Percentiles rank a stretch among this genome's conserved stretches.
phyloP scores from a whole-genome alignment of 2,329 filamentous ascomycete species.

The Ophiobolus disseminans region DNA sequence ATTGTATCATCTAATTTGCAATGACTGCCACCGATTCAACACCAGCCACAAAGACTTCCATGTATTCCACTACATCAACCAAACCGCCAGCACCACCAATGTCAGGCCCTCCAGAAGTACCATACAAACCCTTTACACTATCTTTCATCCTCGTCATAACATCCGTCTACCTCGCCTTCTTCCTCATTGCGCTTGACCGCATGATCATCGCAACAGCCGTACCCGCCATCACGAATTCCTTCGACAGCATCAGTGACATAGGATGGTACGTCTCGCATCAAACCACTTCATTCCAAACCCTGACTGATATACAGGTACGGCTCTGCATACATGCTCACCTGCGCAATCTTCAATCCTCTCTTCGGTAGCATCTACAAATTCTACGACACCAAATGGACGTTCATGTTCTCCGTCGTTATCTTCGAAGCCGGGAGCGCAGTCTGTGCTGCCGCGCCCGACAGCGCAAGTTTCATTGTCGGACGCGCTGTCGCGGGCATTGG shows the following conservation, averaged over 20 bases:
- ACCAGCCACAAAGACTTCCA: no score
- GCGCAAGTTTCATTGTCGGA: constrained; percentile 55
- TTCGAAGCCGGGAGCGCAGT: constrained; percentile 55
- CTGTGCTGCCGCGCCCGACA: constrained; percentile 51
- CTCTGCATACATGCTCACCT: constrained; percentile 53
- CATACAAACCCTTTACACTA: no score
- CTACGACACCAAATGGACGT: constrained; percentile 50
- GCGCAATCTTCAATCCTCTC: constrained; percentile 54
- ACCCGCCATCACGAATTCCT: constrained; percentile 36
- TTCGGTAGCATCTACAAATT: constrained; percentile 58
- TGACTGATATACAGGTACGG: no score
- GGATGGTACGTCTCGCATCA: no score
- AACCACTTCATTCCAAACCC: no score
- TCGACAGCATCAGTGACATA: constrained; percentile 35
- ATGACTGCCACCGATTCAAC: no score
- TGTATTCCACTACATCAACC: no score
- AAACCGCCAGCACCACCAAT: no score
- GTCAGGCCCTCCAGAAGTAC: no score
- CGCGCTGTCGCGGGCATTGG: constrained; percentile 58
- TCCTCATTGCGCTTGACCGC: constrained; percentile 32
- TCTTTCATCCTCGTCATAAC: constrained; percentile 31
- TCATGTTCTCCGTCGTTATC: constrained; percentile 47
- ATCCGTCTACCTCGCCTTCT: constrained; percentile 35
- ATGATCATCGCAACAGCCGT: constrained; percentile 34
- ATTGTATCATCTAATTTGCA: no score